Conservation (phyloP, 208 protist species). For the Paratrypanosoma confusum region DNA sequence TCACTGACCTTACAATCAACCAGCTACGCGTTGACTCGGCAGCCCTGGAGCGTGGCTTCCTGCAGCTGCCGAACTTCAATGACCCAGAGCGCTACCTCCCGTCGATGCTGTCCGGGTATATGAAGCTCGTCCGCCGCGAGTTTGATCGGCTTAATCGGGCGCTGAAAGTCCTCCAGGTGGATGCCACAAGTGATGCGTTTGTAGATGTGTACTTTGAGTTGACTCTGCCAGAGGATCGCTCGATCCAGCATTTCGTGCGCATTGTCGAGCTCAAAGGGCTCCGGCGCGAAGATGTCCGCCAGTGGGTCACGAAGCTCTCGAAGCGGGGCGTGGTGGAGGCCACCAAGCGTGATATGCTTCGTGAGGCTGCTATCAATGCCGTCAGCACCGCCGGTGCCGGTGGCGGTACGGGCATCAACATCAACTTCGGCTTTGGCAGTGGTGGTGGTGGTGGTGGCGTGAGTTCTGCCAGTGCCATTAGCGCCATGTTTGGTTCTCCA, state of each 20-base stretch:
- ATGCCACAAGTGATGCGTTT: conserved; percentile 55
- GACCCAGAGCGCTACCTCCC: conserved; percentile 55
- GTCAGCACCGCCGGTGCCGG: too few relatives aligned
- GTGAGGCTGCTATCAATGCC: conserved; percentile 10
- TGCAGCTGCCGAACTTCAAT: conserved; percentile 83
- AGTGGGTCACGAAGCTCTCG: conserved; percentile 67
- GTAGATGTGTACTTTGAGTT: conserved; percentile 79
- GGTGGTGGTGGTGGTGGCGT: too few relatives aligned
- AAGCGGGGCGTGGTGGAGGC: conserved; percentile 79
- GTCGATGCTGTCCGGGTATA: conserved; percentile 48
- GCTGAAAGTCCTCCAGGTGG: conserved; percentile 78
- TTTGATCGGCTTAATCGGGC: conserved; percentile 76
- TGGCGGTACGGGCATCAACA: too few relatives aligned
- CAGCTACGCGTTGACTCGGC: conserved; percentile 65
- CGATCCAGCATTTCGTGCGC: conserved; percentile 79
- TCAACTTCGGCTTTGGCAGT: too few relatives aligned
- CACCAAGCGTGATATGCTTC: conserved; percentile 53
- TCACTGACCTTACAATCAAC: conserved; percentile 45
- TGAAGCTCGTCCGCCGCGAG: conserved; percentile 59
- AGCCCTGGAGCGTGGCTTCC: conserved; percentile 60
- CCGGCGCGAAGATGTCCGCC: conserved; percentile 62
- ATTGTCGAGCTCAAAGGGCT: conserved; percentile 76
- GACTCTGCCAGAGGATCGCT: conserved; percentile 71
- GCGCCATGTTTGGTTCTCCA: too few relatives aligned
- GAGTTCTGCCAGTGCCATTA: too few relatives aligned